Conservation (phyloP, 1,284 basidiomycete species). For the Puccinia coronata region DNA sequence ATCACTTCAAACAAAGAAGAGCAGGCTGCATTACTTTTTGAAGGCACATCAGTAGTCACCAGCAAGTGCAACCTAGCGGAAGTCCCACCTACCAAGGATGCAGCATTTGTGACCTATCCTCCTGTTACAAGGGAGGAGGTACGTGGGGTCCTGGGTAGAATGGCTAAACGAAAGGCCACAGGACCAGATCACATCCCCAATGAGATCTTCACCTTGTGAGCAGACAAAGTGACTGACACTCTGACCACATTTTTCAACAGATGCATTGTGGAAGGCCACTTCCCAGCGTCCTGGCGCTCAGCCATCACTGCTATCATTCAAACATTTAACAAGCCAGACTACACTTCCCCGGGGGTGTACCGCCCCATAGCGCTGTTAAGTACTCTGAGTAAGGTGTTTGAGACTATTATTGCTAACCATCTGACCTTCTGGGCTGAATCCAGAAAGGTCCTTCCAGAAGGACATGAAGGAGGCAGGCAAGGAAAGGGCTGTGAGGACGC, state of each 20-base stretch:
- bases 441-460: not conserved
- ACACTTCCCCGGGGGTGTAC: conserved; percentile 21
- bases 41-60: not conserved
- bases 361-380: conserved; percentile 16
- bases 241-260: conserved; percentile 10
- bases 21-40: not conserved
- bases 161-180: conserved; percentile 9
- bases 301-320: not conserved
- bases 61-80: not conserved
- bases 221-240: not conserved
- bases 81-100: not conserved
- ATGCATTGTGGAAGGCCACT: not conserved
- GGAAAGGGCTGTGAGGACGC: not conserved
- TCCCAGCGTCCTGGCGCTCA: not conserved
- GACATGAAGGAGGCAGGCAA: conserved; percentile 26
- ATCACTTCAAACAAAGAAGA: not conserved
- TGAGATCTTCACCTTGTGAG: not conserved
- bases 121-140: not conserved
- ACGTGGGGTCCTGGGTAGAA: not conserved
- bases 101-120: not conserved
- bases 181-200: conserved; percentile 3
- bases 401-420: not conserved
- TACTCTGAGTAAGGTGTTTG: conserved; percentile 8
- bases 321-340: conserved; percentile 10
- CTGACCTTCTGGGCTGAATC: conserved; percentile 28